Conservation (phyloP, 2,329 filamentous ascomycete species). For the Boeremia lycopersici region DNA sequence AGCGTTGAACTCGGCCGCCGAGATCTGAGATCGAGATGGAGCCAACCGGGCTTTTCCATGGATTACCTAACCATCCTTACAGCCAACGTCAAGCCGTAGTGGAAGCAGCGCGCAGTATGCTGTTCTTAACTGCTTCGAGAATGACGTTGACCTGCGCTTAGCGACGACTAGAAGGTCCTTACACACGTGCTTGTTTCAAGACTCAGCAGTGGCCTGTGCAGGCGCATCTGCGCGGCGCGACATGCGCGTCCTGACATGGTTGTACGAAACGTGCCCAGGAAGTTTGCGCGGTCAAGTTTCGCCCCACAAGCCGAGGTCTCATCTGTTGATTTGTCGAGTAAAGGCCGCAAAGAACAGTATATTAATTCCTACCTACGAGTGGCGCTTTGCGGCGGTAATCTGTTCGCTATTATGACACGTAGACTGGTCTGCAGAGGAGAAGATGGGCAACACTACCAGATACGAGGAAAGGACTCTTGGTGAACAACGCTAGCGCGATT, state of each 20-base stretch:
- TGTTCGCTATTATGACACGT: neutral
- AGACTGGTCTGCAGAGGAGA: neutral
- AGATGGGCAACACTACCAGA: neutral
- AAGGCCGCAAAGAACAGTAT: no score
- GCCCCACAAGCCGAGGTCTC: no score
- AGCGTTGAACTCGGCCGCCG: constrained; percentile 9
- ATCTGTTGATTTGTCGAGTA: neutral
- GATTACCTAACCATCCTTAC: no score
- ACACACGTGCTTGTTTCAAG: neutral
- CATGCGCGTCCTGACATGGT: neutral
- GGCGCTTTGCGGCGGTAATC: no score
- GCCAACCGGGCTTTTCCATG: constrained; percentile 1
- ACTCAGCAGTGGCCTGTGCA: neutral
- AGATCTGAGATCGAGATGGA: neutral
- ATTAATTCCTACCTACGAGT: no score
- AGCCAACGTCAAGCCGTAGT: no score
- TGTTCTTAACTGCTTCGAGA: neutral
- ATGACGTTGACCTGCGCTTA: neutral
- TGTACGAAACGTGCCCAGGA: neutral
- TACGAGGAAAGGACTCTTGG: neutral
- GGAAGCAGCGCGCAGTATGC: neutral
- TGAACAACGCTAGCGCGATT: neutral
- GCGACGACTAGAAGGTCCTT: no score
- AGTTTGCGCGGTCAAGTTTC: neutral
- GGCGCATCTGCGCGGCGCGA: neutral